Conservation (phyloP, 495 filamentous ascomycete species). For the Daldinia grandis region DNA sequence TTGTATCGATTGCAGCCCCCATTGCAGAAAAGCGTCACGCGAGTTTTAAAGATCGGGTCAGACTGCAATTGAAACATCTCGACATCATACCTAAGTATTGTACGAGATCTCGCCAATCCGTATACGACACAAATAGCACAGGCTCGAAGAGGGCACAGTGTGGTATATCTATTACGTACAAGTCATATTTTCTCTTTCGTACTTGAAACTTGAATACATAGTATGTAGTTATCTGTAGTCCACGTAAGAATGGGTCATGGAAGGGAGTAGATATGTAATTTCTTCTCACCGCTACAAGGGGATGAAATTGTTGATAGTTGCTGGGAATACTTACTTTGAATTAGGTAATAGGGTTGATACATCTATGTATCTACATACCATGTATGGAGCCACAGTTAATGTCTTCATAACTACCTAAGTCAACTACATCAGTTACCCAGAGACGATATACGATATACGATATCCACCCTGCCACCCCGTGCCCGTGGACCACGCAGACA, state of each 20-base stretch:
- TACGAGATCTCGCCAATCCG: conserved; percentile 34
- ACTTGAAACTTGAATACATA: background rate
- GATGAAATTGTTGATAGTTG: background rate
- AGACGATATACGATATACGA: background rate
- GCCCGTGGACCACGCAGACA: background rate
- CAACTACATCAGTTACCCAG: no score
- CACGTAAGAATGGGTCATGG: conserved; percentile 4
- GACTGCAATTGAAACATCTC: conserved; percentile 15
- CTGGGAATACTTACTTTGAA: background rate
- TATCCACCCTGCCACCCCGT: no score
- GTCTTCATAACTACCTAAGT: background rate
- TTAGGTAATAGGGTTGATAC: background rate
- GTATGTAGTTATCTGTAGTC: background rate
- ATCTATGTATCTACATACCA: background rate
- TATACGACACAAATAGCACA: conserved; percentile 23
- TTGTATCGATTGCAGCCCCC: conserved; percentile 1
- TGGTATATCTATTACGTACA: conserved; percentile 6
- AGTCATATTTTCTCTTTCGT: conserved; percentile 1
- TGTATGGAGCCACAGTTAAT: background rate
- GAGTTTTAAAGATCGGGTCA: conserved; percentile 20
- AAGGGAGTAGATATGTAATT: background rate
- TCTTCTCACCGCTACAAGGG: conserved; percentile 18
- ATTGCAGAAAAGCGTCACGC: conserved; percentile 28
- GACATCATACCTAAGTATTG: conserved; percentile 26
- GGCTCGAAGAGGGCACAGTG: background rate